These are phyloP conservation scores for Blastocystis sp. DNA, from an alignment of 352 stramenopile genomes.

Conservation along the genomic window DNA sequence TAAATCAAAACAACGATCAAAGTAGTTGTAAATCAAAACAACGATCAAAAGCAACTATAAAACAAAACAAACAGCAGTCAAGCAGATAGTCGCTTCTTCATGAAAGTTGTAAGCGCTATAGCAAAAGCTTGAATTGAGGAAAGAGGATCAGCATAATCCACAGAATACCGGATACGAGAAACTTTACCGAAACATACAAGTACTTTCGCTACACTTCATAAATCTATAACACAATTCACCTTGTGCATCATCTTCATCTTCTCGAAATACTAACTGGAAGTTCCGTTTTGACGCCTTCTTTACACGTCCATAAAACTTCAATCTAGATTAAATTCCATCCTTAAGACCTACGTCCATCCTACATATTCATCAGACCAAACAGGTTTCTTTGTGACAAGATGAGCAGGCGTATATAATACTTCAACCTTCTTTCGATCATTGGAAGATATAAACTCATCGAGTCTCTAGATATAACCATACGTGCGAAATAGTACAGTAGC, in stretches of 20 bases:
- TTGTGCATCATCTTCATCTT: constrained; percentile 13
- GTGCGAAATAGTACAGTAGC: neutral
- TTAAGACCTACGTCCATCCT: constrained; percentile 45
- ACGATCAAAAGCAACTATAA: neutral
- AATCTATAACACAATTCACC: neutral
- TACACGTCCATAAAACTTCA: constrained; percentile 59
- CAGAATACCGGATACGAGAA: constrained; percentile 11
- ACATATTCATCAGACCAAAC: neutral
- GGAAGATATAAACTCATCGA: neutral
- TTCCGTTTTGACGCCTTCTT: constrained; percentile 61
- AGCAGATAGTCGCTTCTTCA: constrained; percentile 41
- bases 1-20: neutral
- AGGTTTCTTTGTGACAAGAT: constrained; percentile 46
- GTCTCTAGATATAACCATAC: neutral
- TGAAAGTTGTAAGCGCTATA: constrained; percentile 52
- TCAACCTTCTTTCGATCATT: neutral
- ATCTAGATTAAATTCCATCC: neutral
- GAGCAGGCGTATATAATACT: neutral
- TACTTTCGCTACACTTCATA: neutral
- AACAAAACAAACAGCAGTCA: constrained; percentile 44
- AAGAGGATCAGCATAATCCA: constrained; percentile 54
- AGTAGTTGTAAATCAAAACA: neutral
- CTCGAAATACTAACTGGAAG: constrained; percentile 63
- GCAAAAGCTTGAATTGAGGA: constrained; percentile 58
- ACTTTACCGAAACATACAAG: constrained; percentile 55